Base-by-base conservation (phyloP, 129 eudicot species). In the Logfia minima region DNA sequence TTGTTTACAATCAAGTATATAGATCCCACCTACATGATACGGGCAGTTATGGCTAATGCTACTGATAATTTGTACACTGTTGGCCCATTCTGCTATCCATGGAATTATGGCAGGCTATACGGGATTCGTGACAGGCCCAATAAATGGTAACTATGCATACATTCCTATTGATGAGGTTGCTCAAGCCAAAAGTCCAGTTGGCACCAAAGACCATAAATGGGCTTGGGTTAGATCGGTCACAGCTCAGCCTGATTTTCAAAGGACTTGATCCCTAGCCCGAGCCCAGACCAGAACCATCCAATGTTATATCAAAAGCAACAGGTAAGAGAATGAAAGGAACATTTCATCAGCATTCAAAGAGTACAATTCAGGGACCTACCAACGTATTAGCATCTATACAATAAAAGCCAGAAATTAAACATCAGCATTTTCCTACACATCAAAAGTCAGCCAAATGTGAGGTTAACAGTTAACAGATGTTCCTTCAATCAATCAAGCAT, bases 31-130 rank as follows among this genome's bases (percentile, higher is more conserved):
- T 92, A 87, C 37, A 92, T 90, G 98, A 85, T 92, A 9, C 89
- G 96, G 0, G 96, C 98, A 0, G 92, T 90, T 9, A 83, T 96
- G 0, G 96, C 94, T 7, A 92, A 92, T 77, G 92, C 96, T 11
- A 86, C 94, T 0, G 96, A 90, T 72, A 92, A 88, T 71, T 52
- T 90, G 58, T 66, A 90, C 98, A 5, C 81, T 92, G 9, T 62
- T 90, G 70, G 92, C 98, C 1, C 90, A 90, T 83, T 85, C 92
- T 0, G 98, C 96, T 8, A 86, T 92, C 28, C 96, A 92, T 69
- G 94, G 98, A 18, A 84, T 84, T 10, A 92, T 92, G 96, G 98
- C 93, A 14, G 96, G 96, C 14, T 86, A 90, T 59, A 90, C 96
- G 9, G 96, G 98, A 11, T 92, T 92, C 56, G 94, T 90, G 0